Conservation (phyloP, 352 stramenopile species). For the Phytophthora aleatoria region DNA sequence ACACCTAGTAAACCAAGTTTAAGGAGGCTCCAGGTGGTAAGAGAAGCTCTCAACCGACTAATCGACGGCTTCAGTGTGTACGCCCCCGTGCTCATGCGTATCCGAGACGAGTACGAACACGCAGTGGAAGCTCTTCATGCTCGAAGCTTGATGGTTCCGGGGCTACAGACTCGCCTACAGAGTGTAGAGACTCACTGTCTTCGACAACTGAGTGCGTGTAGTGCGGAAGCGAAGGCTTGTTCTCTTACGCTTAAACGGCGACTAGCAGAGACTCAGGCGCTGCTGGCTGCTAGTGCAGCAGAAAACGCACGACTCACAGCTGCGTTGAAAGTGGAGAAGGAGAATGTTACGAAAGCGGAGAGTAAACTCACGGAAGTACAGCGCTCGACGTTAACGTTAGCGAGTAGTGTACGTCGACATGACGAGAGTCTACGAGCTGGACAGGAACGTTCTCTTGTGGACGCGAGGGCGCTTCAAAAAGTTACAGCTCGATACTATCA, state of each 20-base stretch:
- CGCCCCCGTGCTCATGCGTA: slow-evolving; percentile 57
- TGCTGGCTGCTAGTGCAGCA: slow-evolving; percentile 55
- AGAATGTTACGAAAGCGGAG: slow-evolving; percentile 34
- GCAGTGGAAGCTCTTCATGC: slow-evolving; percentile 36
- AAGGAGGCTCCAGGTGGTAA: slow-evolving; percentile 59
- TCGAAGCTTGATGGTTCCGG: slow-evolving; percentile 49
- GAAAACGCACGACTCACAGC: slow-evolving; percentile 43
- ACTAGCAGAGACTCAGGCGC: slow-evolving; percentile 61
- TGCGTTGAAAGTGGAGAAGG: slow-evolving; percentile 33
- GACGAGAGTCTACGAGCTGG: slow-evolving; percentile 73
- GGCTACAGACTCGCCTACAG: slow-evolving; percentile 57
- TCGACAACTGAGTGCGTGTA: slow-evolving; percentile 53
- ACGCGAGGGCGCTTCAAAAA: slow-evolving; percentile 51
- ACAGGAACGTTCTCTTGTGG: slow-evolving; percentile 59
- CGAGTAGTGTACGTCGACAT: slow-evolving; percentile 74
- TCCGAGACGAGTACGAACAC: slow-evolving; percentile 70
- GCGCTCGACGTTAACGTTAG: slow-evolving; percentile 54
- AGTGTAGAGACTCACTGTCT: slow-evolving; percentile 68
- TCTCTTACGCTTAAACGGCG: slow-evolving; percentile 46
- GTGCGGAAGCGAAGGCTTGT: slow-evolving; percentile 43
- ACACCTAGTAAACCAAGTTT: slow-evolving; percentile 30
- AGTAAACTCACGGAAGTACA: slow-evolving; percentile 49
- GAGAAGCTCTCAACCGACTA: slow-evolving; percentile 50
- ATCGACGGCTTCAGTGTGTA: slow-evolving; percentile 74
- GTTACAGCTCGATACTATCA: slow-evolving; percentile 69